These are phyloP conservation scores for Brassica cretica DNA, from an alignment of 345 rosid species.

Conservation along the genomic window DNA sequence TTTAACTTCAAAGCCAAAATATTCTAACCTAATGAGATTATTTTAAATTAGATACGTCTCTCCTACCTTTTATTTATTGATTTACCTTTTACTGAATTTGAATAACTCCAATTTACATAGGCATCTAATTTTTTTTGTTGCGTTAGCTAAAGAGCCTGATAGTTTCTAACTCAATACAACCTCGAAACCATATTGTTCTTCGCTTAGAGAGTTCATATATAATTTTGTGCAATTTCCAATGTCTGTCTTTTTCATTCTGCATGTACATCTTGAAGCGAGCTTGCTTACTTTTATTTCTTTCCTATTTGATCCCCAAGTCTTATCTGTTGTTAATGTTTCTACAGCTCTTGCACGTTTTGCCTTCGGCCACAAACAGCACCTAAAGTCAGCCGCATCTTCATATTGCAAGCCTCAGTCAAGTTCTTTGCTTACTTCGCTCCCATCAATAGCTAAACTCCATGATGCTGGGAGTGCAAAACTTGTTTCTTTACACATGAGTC, in stretches of 20 bases:
- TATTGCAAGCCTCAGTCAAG: slow-evolving; percentile 88
- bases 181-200: slow-evolving; percentile 16
- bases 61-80: slow-evolving; percentile 9
- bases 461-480: slow-evolving; percentile 69
- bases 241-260: slow-evolving; percentile 25
- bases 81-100: not conserved
- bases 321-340: slow-evolving; percentile 35
- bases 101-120: not conserved
- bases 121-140: slow-evolving; percentile 4
- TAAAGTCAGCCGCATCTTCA: slow-evolving; percentile 82
- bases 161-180: slow-evolving; percentile 4
- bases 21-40: slow-evolving; percentile 17
- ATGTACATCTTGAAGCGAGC: slow-evolving; percentile 17
- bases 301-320: slow-evolving; percentile 16
- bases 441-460: slow-evolving; percentile 80
- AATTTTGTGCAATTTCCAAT: slow-evolving; percentile 25
- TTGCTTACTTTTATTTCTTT: slow-evolving; percentile 6
- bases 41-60: slow-evolving; percentile 10
- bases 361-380: slow-evolving; percentile 91
- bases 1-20: slow-evolving; percentile 26
- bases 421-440: slow-evolving; percentile 67
- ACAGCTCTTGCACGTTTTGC: slow-evolving; percentile 97
- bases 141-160: slow-evolving; percentile 9
- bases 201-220: slow-evolving; percentile 21
- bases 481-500: slow-evolving; percentile 76